Conservation (phyloP, 495 filamentous ascomycete species). For the Letharia columbiana region DNA sequence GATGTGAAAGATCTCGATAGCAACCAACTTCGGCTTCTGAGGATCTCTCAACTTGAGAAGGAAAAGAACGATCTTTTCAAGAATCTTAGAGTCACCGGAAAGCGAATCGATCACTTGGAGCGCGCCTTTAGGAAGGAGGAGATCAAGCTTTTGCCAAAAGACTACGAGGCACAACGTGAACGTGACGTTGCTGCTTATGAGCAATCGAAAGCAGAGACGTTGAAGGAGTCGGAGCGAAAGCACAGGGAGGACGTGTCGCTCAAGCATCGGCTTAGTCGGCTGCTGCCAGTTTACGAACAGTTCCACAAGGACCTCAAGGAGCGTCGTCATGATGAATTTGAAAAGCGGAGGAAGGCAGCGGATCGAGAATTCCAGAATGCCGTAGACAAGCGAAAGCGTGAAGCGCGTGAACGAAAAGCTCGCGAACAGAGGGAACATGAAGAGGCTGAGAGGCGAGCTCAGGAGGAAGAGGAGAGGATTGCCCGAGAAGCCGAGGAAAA, state of each 20-base stretch:
- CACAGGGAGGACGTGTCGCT: constrained; percentile 84
- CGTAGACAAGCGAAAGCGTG: constrained; percentile 77
- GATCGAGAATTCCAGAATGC: constrained; percentile 84
- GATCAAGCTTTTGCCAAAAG: constrained; percentile 76
- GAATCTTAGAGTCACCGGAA: constrained; percentile 80
- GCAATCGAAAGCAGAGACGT: constrained; percentile 59
- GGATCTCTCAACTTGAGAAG: constrained; percentile 88
- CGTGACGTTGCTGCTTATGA: constrained; percentile 75
- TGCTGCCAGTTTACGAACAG: constrained; percentile 69
- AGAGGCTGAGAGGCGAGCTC: constrained; percentile 61
- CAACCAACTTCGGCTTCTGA: constrained; percentile 82
- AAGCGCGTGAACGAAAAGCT: constrained; percentile 60
- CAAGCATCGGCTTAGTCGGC: constrained; percentile 78
- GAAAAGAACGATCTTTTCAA: constrained; percentile 94
- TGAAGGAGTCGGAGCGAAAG: constrained; percentile 73
- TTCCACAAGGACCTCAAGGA: constrained; percentile 74
- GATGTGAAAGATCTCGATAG: constrained; percentile 81
- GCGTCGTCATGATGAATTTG: constrained; percentile 88
- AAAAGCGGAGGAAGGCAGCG: constrained; percentile 80
- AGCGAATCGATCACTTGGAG: constrained; percentile 96
- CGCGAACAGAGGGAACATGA: constrained; percentile 75
- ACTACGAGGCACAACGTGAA: constrained; percentile 79
- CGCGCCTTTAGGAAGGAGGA: constrained; percentile 94
- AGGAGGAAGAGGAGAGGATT: constrained; percentile 79
- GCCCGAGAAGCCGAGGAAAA: constrained; percentile 76